Evolutionary conservation across 2,329 filamentous ascomycete genomes (phyloP), one percentile per base, ranked within the genome.

Genomic region (Teratosphaeria viscida): DNA sequence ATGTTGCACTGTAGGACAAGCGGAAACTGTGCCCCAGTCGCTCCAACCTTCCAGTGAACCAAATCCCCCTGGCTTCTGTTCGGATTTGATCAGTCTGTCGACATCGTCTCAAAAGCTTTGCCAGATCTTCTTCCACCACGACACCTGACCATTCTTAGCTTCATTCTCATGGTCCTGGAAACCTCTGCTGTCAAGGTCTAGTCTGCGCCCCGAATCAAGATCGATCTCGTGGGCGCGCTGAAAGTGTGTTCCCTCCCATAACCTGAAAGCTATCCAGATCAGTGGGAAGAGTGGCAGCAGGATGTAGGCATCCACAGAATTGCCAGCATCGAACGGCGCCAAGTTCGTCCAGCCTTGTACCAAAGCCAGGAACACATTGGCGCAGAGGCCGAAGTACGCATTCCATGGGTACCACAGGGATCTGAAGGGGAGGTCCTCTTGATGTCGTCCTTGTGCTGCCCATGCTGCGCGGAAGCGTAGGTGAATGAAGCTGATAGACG

Each of bases 391-490:
- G 34, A 79, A 73, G 61, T 77, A 81, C 0, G 80, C 79, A 27
- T 77, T 78, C 62, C 76, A 83, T 0, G 80, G 80, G 62, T 82
- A 82, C 56, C 77, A 75, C 8, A 75, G 70, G 1, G 78, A 76
- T 43, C 64, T 66, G 61, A 64, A 83, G 0, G 81, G 81, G 0
- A 84, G 72, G 1, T 75, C 74, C 16, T 76, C 75, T 27, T 79
- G 70, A 34, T 71, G 74, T 59, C 85, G 78, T 1, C 84, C 83
- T 68, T 88, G 85, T 0, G 71, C 73, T 10, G 72, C 68, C 84
- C 84, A 86, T 0, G 85, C 86, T 10, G 78, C 71, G 37, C 87
- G 84, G 72, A 90, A 89, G 27, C 86, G 84, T 61, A 90, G 85
- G 67, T 90, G 87, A 3, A 83, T 87, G 66, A 88, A 82, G 29